Evolutionary conservation across 352 stramenopile species (phyloP), one percentile per base, ranked within the genome.

Genomic region (Pythium rishiriense): DNA sequence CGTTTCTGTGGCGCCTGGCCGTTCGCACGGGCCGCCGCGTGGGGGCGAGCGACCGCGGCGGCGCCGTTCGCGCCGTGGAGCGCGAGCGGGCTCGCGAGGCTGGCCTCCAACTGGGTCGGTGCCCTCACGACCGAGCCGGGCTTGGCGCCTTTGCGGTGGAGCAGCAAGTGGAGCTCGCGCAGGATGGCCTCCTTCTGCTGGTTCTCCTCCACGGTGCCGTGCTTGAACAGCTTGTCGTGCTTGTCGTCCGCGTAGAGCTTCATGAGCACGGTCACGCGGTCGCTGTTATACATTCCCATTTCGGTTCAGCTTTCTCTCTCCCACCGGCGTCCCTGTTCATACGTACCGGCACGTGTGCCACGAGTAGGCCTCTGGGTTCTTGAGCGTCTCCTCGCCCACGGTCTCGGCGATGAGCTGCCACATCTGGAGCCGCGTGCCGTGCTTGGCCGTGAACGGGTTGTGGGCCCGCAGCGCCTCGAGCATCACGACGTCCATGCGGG

Each of bases 211-310:
- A 79, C 76, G 2, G 75, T 78, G 10, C 84, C 81, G 59, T 91
- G 78, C 64, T 91, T 91, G 78, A 89, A 92, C 64, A 94, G 73
- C 70, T 91, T 92, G 53, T 94, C 81, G 70, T 87, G 76, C 67
- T 92, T 91, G 62, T 77, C 82, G 55, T 90, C 83, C 14, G 80
- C 75, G 39, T 88, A 91, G 73, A 91, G 77, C 42, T 92, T 90
- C 70, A 94, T 81, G 15, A 94, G 69, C 42, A 81, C 79, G 26
- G 83, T 89, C 58, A 90, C 81, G 26, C 85, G 83, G 46, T 94
- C 83, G 12, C 85, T 43, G 10, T 21, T 8, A 12, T 90, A 57
- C 22, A 22, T 51, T 4, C 14, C 33, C 12, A 14, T 17, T 2
- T 42, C 11, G n/a, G 35, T 42, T 42, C 14, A 42, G 3, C 7